These are phyloP conservation scores for Macrophomina tecta DNA, from an alignment of 2,329 filamentous ascomycete species.

Conservation along the genomic window DNA sequence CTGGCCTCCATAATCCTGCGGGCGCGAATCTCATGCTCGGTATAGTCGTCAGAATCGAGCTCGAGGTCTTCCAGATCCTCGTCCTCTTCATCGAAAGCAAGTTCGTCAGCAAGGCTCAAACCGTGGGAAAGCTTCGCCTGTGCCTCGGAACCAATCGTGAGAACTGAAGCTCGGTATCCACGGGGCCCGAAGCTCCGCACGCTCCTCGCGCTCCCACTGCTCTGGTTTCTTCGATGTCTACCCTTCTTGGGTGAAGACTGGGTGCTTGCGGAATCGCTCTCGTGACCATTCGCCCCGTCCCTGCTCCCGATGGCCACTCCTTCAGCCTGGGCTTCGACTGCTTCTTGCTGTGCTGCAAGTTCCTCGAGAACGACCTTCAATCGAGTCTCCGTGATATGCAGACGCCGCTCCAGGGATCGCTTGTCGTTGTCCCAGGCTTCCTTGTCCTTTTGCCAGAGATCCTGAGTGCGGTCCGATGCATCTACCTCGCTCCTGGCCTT, in stretches of 20 bases:
- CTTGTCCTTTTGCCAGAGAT: constrained; percentile 83
- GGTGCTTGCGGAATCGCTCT: constrained; percentile 74
- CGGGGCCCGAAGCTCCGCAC: constrained; percentile 39
- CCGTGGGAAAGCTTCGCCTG: constrained; percentile 64
- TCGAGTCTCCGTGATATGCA: constrained; percentile 88
- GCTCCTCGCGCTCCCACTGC: constrained; percentile 59
- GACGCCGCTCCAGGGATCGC: constrained; percentile 78
- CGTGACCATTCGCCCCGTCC: constrained; percentile 62
- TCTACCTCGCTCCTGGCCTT: constrained; percentile 81
- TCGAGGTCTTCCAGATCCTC: constrained; percentile 57
- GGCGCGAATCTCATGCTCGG: constrained; percentile 49
- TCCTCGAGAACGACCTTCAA: constrained; percentile 86
- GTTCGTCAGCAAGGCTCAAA: constrained; percentile 85
- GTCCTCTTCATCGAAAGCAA: constrained; percentile 80
- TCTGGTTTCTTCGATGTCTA: constrained; percentile 47
- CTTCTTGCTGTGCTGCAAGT: constrained; percentile 71
- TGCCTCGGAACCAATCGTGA: constrained; percentile 63
- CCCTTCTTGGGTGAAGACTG: constrained; percentile 59
- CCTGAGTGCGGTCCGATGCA: constrained; percentile 77
- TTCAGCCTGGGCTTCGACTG: constrained; percentile 59
- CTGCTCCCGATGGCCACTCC: constrained; percentile 62
- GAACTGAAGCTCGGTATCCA: constrained; percentile 73
- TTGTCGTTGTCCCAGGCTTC: constrained; percentile 84
- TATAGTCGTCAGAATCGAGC: constrained; percentile 70
- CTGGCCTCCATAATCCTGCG: constrained; percentile 48